These are phyloP conservation scores for Chrysanthemum makinoi DNA, from an alignment of 129 eudicot genomes.

Conservation along the genomic window DNA sequence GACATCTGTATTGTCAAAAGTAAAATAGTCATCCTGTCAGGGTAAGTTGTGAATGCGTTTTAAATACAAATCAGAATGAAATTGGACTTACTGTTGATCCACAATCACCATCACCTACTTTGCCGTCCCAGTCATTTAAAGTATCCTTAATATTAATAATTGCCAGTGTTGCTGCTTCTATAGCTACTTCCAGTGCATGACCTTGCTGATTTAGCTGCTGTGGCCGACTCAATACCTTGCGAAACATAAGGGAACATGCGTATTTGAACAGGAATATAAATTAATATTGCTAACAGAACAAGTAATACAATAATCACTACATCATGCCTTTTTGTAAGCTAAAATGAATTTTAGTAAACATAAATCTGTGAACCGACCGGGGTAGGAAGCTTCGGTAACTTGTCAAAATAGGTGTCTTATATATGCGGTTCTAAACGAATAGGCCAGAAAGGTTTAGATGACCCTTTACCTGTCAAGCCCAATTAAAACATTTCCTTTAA, in stretches of 20 bases:
- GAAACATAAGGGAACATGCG: constrained; percentile 12
- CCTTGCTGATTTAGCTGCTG: constrained; percentile 65
- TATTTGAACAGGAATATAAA: background rate
- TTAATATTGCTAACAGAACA: constrained; percentile 12
- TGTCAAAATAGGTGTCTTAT: background rate
- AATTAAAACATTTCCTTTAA: too few species aligned
- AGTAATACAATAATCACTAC: background rate
- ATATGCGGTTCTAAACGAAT: background rate
- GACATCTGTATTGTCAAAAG: constrained; percentile 56
- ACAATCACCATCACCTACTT: constrained; percentile 99
- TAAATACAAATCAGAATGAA: background rate
- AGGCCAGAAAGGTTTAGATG: background rate
- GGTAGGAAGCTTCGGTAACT: background rate
- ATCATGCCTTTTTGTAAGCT: constrained; percentile 1
- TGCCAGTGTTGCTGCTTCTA: constrained; percentile 79
- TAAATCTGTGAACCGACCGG: background rate
- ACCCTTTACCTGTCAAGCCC: background rate
- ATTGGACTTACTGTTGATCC: constrained; percentile 83
- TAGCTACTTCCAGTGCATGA: constrained; percentile 72
- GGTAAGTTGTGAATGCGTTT: background rate
- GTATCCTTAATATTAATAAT: constrained; percentile 60
- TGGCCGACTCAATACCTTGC: constrained; percentile 74
- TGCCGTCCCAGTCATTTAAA: constrained; percentile 91
- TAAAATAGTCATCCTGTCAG: constrained; percentile 6
- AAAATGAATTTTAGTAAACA: background rate